A percentile compares a stretch with the other conserved stretches of the same genome.
Evolutionary conservation across 208 protist species (phyloP).

Genomic region (Porcisia hertigi): DNA sequence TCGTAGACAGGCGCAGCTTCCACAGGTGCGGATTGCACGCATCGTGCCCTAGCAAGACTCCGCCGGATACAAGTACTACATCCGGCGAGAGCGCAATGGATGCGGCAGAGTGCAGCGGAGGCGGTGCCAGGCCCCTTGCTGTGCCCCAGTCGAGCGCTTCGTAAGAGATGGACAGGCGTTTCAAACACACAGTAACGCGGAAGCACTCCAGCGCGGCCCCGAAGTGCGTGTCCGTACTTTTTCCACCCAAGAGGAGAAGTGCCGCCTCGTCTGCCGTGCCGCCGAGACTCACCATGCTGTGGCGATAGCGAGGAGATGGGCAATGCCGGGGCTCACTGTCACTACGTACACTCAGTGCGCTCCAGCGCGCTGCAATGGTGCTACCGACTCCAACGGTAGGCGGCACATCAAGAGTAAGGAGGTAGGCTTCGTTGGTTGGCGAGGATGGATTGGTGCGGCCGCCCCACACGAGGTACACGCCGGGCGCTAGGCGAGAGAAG

Average conservation of each 20-base stretch:
- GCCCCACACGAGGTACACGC: constrained; percentile 74
- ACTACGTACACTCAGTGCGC: background rate
- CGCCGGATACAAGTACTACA: constrained; percentile 27
- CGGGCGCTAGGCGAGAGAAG: constrained; percentile 49
- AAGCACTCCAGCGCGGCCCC: constrained; percentile 17
- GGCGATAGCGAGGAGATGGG: constrained; percentile 19
- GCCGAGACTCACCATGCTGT: constrained; percentile 22
- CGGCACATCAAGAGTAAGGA: constrained; percentile 47
- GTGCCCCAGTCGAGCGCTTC: background rate
- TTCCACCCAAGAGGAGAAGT: constrained; percentile 72
- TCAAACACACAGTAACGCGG: constrained; percentile 11
- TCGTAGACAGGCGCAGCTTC: constrained; percentile 11
- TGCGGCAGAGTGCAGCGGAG: constrained; percentile 55
- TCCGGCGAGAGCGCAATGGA: constrained; percentile 20
- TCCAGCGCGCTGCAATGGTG: constrained; percentile 28
- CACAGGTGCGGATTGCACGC: constrained; percentile 22
- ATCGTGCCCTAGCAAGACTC: constrained; percentile 10
- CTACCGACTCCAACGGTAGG: constrained; percentile 19
- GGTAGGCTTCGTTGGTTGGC: constrained; percentile 43
- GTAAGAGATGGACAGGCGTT: constrained; percentile 16
- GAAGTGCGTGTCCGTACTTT: constrained; percentile 1
- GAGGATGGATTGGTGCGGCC: constrained; percentile 77
- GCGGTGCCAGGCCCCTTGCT: constrained; percentile 17
- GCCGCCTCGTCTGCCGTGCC: constrained; percentile 12
- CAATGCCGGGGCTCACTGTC: background rate